Evolutionary conservation across 768 basidiomycete species (phyloP), one percentile per base, ranked within the genome.

Genomic region (Termitomyces sp.): DNA sequence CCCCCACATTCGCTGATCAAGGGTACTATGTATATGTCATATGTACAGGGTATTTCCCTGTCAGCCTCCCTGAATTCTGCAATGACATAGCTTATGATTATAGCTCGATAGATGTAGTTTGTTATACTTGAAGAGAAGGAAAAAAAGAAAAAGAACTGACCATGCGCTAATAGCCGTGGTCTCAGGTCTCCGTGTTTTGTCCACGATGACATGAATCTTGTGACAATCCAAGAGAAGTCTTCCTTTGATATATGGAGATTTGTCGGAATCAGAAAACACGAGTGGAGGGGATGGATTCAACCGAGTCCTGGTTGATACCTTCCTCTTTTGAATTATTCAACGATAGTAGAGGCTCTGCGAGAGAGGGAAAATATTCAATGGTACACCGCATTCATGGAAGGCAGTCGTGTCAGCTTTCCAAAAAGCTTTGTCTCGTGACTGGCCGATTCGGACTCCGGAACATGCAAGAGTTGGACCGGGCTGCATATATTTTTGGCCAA

Each of bases 401-500:
- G 12, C 20, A 36, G 23, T 38, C 36, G 38, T 9, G 4, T 12
- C 23, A 23, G 20, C 20, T 8, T 53, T 23, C 16, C 26, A 53
- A 28, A 40, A 16, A 40, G 26, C 38, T 53, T 53, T 52, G 16
- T 40, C 52, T 40, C 52, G 52, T 54, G 53, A 54, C 40, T 54
- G 53, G 28, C 53, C 40, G 40, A 54, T 54, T 54, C 53, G 28
- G 53, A 54, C 40, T 40, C 53, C 53, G 38, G 18, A 43, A 38
- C 33, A 41, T 30, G 26, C 38, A 41, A 7, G 18, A 28, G 13
- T 35, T 32, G 14, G 36, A 23, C 28, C 7, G 20, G 36, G 4
- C 36, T 40, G 2, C 3, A 26, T 53, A 5, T 41, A 12, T 41
- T 53, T 18, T 40, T n/a, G 9, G 28, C 20, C 35, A 10, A 28